Conservation (phyloP, 2,329 filamentous ascomycete genomes). For the Niveomyces coronatus region DNA sequence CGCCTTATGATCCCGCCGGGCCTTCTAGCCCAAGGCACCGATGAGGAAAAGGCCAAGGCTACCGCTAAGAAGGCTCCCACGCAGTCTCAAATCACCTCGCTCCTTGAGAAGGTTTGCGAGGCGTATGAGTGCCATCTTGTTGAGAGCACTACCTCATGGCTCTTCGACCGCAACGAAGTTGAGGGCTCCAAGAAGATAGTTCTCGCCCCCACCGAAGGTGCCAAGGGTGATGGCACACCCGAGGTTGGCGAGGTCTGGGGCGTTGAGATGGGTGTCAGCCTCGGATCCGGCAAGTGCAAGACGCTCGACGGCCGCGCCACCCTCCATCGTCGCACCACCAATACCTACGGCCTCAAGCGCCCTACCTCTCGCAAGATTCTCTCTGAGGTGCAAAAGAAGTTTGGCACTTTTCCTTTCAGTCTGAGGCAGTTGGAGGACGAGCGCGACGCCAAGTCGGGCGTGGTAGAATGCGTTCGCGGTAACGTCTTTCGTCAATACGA, state of each 20-base stretch:
- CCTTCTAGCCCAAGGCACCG: constrained; percentile 67
- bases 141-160: constrained; percentile 96
- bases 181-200: constrained; percentile 98
- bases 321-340: constrained; percentile 83
- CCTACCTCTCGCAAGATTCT: constrained; percentile 86
- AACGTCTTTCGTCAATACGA: constrained; percentile 95
- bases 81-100: constrained; percentile 74
- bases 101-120: constrained; percentile 88
- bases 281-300: constrained; percentile 93
- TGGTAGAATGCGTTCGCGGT: constrained; percentile 89
- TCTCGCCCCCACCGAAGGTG: constrained; percentile 71
- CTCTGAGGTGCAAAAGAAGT: constrained; percentile 94
- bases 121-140: constrained; percentile 85
- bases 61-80: constrained; percentile 71
- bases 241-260: constrained; percentile 95
- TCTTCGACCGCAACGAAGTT: constrained; percentile 94
- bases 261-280: constrained; percentile 87
- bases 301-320: constrained; percentile 77
- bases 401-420: constrained; percentile 95
- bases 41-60: constrained; percentile 93
- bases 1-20: constrained; percentile 88
- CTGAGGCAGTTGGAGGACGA: constrained; percentile 94
- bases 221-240: constrained; percentile 81
- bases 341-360: constrained; percentile 88
- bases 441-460: constrained; percentile 87